These are phyloP conservation scores for Raffaelea arxii DNA, from an alignment of 2,329 filamentous ascomycete genomes.

Conservation along the genomic window DNA sequence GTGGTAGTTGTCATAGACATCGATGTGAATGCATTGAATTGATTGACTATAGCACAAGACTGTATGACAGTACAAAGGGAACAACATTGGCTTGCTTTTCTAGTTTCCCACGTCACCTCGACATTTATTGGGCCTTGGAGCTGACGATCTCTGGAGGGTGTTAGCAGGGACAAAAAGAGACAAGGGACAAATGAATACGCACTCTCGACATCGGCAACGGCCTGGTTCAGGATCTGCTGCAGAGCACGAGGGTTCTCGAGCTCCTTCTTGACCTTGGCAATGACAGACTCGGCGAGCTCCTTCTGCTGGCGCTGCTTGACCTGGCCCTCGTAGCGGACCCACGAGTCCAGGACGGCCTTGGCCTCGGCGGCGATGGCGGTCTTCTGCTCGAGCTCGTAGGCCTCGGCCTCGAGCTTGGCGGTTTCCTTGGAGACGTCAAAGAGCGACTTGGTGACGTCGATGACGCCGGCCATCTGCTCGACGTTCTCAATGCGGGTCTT, in stretches of 20 bases:
- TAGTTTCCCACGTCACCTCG: constrained; percentile 10
- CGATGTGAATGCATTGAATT: constrained; percentile 7
- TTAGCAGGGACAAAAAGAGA: constrained; percentile 20
- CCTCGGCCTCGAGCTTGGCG: constrained; percentile 88
- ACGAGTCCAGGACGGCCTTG: constrained; percentile 92
- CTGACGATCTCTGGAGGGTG: constrained; percentile 46
- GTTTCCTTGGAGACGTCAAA: constrained; percentile 99
- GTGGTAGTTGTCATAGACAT: constrained; percentile 1
- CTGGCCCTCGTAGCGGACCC: constrained; percentile 97
- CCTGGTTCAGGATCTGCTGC: constrained; percentile 97
- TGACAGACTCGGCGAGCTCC: constrained; percentile 86
- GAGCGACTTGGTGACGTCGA: constrained; percentile 92
- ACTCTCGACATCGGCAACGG: constrained; percentile 94
- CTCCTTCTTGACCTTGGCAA: constrained; percentile 98
- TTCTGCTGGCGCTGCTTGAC: constrained; percentile 98
- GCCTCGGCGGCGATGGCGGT: constrained; percentile 87
- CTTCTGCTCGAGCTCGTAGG: constrained; percentile 94
- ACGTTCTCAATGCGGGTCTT: constrained; percentile 91
- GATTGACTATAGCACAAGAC: constrained; percentile 15
- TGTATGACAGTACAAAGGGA: constrained; percentile 10
- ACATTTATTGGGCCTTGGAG: constrained; percentile 53
- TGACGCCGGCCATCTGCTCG: constrained; percentile 85
- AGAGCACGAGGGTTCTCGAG: constrained; percentile 95
- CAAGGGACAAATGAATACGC: constrained; percentile 19
- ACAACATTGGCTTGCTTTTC: constrained; percentile 1